Base-by-base conservation (phyloP, 2,329 filamentous ascomycete genomes). In the Dactylellina cionopaga region DNA sequence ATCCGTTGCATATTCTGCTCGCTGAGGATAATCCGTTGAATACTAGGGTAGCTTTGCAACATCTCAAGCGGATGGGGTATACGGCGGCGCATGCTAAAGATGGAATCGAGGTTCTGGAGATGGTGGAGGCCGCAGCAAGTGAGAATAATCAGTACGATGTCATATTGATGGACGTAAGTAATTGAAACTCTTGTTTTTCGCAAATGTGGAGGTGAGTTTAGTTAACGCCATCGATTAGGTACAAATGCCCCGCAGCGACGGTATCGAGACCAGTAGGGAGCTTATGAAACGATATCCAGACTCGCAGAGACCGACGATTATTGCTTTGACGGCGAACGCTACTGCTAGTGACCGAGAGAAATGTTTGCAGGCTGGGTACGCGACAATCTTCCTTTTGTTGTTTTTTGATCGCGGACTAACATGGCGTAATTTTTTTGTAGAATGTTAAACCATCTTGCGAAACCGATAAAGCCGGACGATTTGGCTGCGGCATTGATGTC, bases 361-460 rank as follows among this genome's bases (percentile, higher is more conserved):
- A 83, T 99, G 95, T 81, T 95, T 98, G 73, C 92, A 96, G 15
- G 68, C 68, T 65, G 68, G 68, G 68, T 72, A 55, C 6, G 68
- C 24, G n/a, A 27, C 24, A 15, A 39, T 25, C 29, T 33, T 9
- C 24, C 13, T 51, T 22, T 44, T n/a, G 5, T 25, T 37, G 22
- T 29, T 37, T 46, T 29, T 25, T 39, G 44, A n/a, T n/a, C n/a
- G n/a, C n/a, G n/a, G n/a, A 22, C 25, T 58, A 51, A 63, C 56
- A 37, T n/a, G 9, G 29, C 17, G 47, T 35, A 24, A 24, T 39
- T 49, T n/a, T n/a, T 22, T 80, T 93, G 93, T 3, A 92, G 97
- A 82, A 99, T 99, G 95, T 93, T 98, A 80, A 95, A 97, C 80
- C 98, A 99, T 79, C 84, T 99, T 33, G 96, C 94, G 19, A 99